Evolutionary conservation across 2,329 filamentous ascomycete genomes (phyloP).

Genomic region (Fusarium nygamai): DNA sequence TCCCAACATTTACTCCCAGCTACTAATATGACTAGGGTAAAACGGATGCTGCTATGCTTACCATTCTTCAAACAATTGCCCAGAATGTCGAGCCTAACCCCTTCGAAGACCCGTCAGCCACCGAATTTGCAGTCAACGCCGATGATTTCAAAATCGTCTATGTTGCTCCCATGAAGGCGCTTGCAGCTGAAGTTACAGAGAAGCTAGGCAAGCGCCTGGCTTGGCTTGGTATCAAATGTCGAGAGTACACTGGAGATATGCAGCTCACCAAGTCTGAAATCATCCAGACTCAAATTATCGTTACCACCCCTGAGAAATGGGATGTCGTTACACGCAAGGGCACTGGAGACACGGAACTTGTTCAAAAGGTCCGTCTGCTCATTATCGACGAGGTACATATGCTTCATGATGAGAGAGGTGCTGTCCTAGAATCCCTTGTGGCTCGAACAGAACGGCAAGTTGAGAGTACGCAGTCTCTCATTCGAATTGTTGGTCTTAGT

Average conservation of each 20-base stretch:
- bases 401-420: slow-evolving; percentile 97
- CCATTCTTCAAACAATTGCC: slow-evolving; percentile 88
- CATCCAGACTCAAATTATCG: slow-evolving; percentile 94
- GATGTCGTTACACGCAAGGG: slow-evolving; percentile 98
- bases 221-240: slow-evolving; percentile 92
- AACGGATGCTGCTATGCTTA: slow-evolving; percentile 97
- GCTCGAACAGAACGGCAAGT: slow-evolving; percentile 95
- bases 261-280: slow-evolving; percentile 97
- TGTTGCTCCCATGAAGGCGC: slow-evolving; percentile 97
- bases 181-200: slow-evolving; percentile 94
- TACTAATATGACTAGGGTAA: slow-evolving; percentile 70
- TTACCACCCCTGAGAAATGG: slow-evolving; percentile 99
- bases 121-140: slow-evolving; percentile 81
- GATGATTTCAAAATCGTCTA: slow-evolving; percentile 99
- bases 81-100: slow-evolving; percentile 87
- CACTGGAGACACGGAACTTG: slow-evolving; percentile 95
- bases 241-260: slow-evolving; percentile 98
- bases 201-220: slow-evolving; percentile 91
- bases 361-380: slow-evolving; percentile 93
- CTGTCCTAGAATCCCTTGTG: slow-evolving; percentile 94
- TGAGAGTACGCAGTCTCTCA: slow-evolving; percentile 96
- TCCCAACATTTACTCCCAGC: neutral
- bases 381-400: slow-evolving; percentile 99
- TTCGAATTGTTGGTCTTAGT: slow-evolving; percentile 94
- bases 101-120: slow-evolving; percentile 75